phyloP scores from a whole-genome alignment of 192 early-diverging fungal species.

The Mortierella antarctica region DNA sequence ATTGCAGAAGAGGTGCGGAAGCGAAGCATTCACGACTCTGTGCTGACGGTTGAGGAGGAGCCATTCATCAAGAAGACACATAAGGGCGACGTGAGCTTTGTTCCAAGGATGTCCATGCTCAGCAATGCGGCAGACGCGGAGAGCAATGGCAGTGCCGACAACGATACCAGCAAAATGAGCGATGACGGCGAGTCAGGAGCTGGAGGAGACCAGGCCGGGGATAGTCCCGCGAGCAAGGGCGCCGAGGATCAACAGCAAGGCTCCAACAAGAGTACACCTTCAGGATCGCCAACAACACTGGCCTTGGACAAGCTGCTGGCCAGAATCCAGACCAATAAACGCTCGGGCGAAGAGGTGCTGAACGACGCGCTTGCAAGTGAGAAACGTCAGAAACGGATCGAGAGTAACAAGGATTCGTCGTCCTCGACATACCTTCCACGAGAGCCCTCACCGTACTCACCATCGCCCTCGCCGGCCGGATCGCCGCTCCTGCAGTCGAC shows the following conservation, averaged over 20 bases:
- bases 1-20: slow-evolving; percentile 66
- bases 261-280: slow-evolving; percentile 28
- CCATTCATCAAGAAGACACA: slow-evolving; percentile 72
- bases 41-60: slow-evolving; percentile 61
- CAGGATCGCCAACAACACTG: slow-evolving; percentile 47
- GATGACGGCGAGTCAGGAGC: not conserved
- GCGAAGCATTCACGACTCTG: slow-evolving; percentile 65
- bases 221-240: slow-evolving; percentile 22
- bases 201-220: not conserved
- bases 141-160: not conserved
- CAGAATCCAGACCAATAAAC: slow-evolving; percentile 58
- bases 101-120: slow-evolving; percentile 23
- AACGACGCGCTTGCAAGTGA: slow-evolving; percentile 45
- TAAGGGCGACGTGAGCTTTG: slow-evolving; percentile 66
- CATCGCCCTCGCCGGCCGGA: slow-evolving; percentile 36
- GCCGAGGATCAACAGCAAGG: slow-evolving; percentile 8
- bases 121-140: not conserved
- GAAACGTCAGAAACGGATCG: slow-evolving; percentile 50
- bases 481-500: slow-evolving; percentile 25
- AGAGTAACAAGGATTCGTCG: slow-evolving; percentile 15
- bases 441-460: slow-evolving; percentile 51
- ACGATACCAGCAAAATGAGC: not conserved
- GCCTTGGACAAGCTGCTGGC: slow-evolving; percentile 66
- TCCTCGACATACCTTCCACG: slow-evolving; percentile 30
- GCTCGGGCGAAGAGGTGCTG: slow-evolving; percentile 36